Conservation (phyloP, 805 yeast species). For the Schwanniomyces pseudopolymorphus region DNA sequence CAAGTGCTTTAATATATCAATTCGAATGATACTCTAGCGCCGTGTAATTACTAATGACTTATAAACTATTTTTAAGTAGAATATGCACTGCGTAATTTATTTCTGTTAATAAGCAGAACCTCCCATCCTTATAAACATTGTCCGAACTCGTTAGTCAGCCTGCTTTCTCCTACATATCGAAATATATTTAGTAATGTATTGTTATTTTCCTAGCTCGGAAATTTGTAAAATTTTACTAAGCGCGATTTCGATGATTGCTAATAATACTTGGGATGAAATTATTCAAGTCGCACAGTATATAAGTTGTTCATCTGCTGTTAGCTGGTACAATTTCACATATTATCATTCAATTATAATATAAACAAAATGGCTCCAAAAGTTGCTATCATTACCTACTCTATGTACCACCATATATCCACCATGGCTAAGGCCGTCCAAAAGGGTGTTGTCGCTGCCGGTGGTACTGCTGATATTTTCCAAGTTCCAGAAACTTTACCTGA, state of each 20-base stretch:
- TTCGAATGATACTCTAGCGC: neutral
- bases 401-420: conserved; percentile 71
- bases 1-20: neutral
- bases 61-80: neutral
- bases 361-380: conserved; percentile 34
- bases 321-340: neutral
- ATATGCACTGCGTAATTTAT: too few relatives aligned
- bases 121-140: too few relatives aligned
- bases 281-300: neutral
- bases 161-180: neutral
- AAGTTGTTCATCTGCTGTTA: neutral
- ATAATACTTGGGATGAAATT: neutral
- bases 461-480: conserved; percentile 67
- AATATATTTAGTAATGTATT: neutral
- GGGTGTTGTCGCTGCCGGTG: conserved; percentile 72
- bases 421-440: conserved; percentile 66
- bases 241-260: neutral
- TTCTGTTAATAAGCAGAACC: too few relatives aligned
- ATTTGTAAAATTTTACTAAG: conserved; percentile 1
- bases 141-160: neutral
- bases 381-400: conserved; percentile 59
- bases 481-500: conserved; percentile 71
- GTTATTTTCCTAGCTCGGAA: neutral
- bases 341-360: neutral
- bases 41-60: neutral